phyloP scores from a whole-genome alignment of 1,284 basidiomycete species.

The Moesziomyces globuligerus region DNA sequence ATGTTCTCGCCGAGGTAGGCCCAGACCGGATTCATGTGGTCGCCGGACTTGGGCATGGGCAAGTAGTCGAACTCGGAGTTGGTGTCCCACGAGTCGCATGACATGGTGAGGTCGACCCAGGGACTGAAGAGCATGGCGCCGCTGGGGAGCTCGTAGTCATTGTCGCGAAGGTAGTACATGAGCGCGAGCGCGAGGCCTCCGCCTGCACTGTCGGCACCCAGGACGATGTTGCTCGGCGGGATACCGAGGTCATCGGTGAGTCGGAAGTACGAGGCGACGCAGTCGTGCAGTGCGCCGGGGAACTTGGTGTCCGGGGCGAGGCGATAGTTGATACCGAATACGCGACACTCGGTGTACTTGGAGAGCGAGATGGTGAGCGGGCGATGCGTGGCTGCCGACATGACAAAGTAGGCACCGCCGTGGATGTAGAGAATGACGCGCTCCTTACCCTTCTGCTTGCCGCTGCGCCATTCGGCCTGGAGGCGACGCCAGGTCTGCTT shows the following conservation, averaged over 20 bases:
- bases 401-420: slow-evolving; percentile 95
- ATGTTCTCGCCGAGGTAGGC: slow-evolving; percentile 87
- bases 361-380: slow-evolving; percentile 90
- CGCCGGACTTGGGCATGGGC: slow-evolving; percentile 73
- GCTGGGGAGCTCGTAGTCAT: slow-evolving; percentile 62
- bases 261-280: slow-evolving; percentile 85
- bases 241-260: slow-evolving; percentile 89
- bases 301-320: slow-evolving; percentile 93
- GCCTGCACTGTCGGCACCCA: slow-evolving; percentile 88
- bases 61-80: slow-evolving; percentile 75
- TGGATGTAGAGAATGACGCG: slow-evolving; percentile 92
- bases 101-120: slow-evolving; percentile 82
- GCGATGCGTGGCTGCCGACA: slow-evolving; percentile 92
- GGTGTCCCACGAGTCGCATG: slow-evolving; percentile 96
- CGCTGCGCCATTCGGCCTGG: slow-evolving; percentile 78
- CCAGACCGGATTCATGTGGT: slow-evolving; percentile 90
- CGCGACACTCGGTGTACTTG: slow-evolving; percentile 86
- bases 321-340: slow-evolving; percentile 98
- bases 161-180: slow-evolving; percentile 81
- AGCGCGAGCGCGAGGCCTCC: slow-evolving; percentile 87
- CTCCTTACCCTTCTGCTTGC: slow-evolving; percentile 72
- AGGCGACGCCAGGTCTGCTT: slow-evolving; percentile 87
- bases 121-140: slow-evolving; percentile 66
- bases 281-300: slow-evolving; percentile 92
- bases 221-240: slow-evolving; percentile 75